phyloP scores from a whole-genome alignment of 257 asterid species.

The Misopates orontium region DNA sequence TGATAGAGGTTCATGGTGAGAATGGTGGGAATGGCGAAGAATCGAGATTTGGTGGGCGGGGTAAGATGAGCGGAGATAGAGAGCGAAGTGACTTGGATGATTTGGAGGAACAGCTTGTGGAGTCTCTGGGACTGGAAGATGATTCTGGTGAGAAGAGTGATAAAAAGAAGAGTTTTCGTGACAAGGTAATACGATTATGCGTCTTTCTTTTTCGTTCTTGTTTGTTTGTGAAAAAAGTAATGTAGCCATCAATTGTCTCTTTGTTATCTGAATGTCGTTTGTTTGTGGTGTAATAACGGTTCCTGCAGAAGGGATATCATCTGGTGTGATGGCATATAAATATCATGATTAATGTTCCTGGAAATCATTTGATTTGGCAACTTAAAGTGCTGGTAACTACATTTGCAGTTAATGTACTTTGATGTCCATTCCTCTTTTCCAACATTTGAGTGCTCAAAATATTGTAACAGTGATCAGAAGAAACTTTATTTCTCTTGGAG shows the following conservation, averaged over 20 bases:
- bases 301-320: not conserved
- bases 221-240: not conserved
- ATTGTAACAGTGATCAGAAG: not conserved
- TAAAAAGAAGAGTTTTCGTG: constrained; percentile 55
- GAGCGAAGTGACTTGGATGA: constrained; percentile 41
- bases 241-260: not conserved
- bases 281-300: not conserved
- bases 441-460: not conserved
- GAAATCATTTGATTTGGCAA: constrained; percentile 6
- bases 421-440: no score
- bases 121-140: constrained; percentile 53
- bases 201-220: constrained; percentile 14
- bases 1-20: constrained; percentile 33
- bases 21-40: constrained; percentile 31
- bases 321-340: constrained; percentile 14
- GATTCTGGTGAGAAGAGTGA: constrained; percentile 50
- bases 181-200: constrained; percentile 53
- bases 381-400: constrained; percentile 4
- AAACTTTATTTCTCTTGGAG: not conserved
- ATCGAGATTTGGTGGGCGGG: constrained; percentile 27
- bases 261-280: constrained; percentile 3
- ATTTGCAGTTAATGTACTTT: not conserved
- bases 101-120: constrained; percentile 50
- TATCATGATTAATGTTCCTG: constrained; percentile 14
- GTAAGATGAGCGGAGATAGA: constrained; percentile 24